Base-by-base conservation (phyloP, 345 rosid species). In the Dovyalis caffra region DNA sequence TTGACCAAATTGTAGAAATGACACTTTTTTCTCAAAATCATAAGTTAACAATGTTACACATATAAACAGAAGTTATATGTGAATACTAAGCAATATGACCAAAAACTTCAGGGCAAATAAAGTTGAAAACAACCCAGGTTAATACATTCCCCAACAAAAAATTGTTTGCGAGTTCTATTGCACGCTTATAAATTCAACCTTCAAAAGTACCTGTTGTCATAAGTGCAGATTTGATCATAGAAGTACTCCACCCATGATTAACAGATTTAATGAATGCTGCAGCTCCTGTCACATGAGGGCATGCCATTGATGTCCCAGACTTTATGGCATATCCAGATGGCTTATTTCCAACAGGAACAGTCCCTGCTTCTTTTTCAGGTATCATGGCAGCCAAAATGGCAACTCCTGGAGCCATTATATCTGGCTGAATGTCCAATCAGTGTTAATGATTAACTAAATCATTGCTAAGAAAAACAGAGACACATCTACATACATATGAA, bases 281-380 rank as follows among this genome's bases (percentile, higher is more conserved):
- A 14, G 91, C 92, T 18, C 97, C 97, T 8, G 92, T 68, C 10
- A 90, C 92, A 76, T 92, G 97, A 74, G 97, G 97, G 83, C 97
- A 92, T 61, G 97, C 90, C 97, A 90, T 89, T 25, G 97, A 92
- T 12, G 97, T 92, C 69, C 97, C 97, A 0, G 97, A 92, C 70
- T 26, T 79, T 57, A 85, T 68, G 68, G 82, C 89, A 77, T 82
- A 90, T 26, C 69, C 69, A 3, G 81, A 45, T 26, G 84, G 80
- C 83, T 84, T 76, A 61, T 78, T 61, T 14, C 83, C 88, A 14
- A 29, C 10, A 5, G 80, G 83, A 68, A 76, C 78, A 33, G 63
- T 79, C 61, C 76, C 83, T 21, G 65, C 56, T 23, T 79, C 85
- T 8, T 20, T 32, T 53, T 71, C 75, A 3, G 97, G 97, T 74